These are phyloP conservation scores for Penicillium janthinellum DNA, from an alignment of 2,329 filamentous ascomycete genomes.

Conservation along the genomic window DNA sequence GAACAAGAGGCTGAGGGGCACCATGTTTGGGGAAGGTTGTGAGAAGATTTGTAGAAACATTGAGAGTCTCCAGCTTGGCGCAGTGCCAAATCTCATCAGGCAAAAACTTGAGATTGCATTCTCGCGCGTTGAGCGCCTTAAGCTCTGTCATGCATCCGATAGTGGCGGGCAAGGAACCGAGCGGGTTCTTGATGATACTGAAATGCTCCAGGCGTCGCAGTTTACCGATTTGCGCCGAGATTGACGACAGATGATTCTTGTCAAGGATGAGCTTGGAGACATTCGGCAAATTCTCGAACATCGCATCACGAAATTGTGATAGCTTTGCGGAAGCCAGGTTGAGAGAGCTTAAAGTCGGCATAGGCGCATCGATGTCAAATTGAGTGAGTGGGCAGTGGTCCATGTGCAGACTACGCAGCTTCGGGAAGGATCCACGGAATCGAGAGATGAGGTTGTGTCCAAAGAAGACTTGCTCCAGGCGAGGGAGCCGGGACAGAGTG, in stretches of 20 bases:
- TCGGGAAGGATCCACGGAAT: constrained; percentile 85
- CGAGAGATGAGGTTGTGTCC: constrained; percentile 92
- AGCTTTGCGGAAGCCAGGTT: constrained; percentile 92
- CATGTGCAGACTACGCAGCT: constrained; percentile 79
- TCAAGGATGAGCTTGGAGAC: constrained; percentile 86
- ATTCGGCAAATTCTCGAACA: constrained; percentile 85
- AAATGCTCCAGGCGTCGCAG: constrained; percentile 83
- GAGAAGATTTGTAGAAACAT: constrained; percentile 92
- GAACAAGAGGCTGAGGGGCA: constrained; percentile 65
- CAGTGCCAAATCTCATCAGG: constrained; percentile 97
- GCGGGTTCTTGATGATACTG: constrained; percentile 88
- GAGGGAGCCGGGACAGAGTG: constrained; percentile 78
- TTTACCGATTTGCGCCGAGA: constrained; percentile 83
- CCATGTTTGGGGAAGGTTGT: constrained; percentile 85
- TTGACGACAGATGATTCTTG: constrained; percentile 91
- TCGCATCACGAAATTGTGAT: constrained; percentile 79
- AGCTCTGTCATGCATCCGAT: constrained; percentile 87
- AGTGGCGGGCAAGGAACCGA: constrained; percentile 80
- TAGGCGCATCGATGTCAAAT: constrained; percentile 76
- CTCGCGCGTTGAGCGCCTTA: constrained; percentile 80
- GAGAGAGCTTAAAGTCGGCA: constrained; percentile 80
- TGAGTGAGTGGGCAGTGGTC: constrained; percentile 96
- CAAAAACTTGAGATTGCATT: constrained; percentile 88
- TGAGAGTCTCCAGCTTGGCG: constrained; percentile 83
- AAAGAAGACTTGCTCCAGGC: constrained; percentile 82